Conservation (phyloP, 768 basidiomycete species). For the Mycena vulgaris region DNA sequence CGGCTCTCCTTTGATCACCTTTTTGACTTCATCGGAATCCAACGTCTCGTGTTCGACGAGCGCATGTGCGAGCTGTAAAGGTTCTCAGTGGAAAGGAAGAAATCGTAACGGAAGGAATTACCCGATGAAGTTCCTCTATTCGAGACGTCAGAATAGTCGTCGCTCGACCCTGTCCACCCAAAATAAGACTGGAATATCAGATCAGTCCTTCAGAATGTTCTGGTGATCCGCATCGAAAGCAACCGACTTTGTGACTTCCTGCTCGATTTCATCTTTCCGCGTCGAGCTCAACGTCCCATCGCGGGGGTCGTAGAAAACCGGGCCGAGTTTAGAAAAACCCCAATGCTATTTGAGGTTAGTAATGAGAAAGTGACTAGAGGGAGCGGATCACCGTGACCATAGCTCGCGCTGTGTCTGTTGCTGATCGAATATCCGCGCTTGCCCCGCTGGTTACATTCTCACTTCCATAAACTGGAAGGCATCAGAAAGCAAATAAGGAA, state of each 20-base stretch:
- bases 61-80: conserved; percentile 84
- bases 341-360: conserved; percentile 64
- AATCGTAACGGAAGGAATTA: conserved; percentile 49
- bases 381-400: conserved; percentile 87
- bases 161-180: conserved; percentile 79
- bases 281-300: conserved; percentile 80
- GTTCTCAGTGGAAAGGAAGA: conserved; percentile 31
- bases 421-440: conserved; percentile 87
- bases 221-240: conserved; percentile 11
- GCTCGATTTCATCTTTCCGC: conserved; percentile 89
- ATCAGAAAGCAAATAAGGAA: conserved; percentile 36
- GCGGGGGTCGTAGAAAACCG: conserved; percentile 84
- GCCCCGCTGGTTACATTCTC: conserved; percentile 95
- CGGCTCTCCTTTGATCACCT: conserved; percentile 87
- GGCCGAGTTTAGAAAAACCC: conserved; percentile 90
- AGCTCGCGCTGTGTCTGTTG: conserved; percentile 82
- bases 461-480: conserved; percentile 80
- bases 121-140: conserved; percentile 83
- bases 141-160: conserved; percentile 73
- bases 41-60: conserved; percentile 97
- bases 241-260: conserved; percentile 86
- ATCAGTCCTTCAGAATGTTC: conserved; percentile 27
- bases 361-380: conserved; percentile 7
- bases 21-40: conserved; percentile 86
- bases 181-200: conserved; percentile 66